Evolutionary conservation across 306 rosid species (phyloP).

Genomic region (Morella rubra): DNA sequence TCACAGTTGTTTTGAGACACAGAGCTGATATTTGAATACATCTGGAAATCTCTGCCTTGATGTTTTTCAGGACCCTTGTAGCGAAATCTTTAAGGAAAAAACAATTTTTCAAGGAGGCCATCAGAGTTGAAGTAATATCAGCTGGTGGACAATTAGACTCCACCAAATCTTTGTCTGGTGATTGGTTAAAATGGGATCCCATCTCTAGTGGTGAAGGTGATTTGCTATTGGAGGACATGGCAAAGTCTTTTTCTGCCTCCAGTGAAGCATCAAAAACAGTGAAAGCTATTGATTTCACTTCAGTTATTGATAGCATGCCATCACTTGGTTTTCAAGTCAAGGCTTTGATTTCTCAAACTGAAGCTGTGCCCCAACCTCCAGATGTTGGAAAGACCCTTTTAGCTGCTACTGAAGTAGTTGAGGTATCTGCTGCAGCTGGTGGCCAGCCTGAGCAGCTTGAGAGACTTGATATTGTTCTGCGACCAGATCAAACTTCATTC

Average conservation of each 20-base stretch:
- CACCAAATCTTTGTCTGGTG: conserved; percentile 46
- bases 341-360: conserved; percentile 45
- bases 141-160: conserved; percentile 43
- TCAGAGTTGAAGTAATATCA: conserved; percentile 63
- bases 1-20: conserved; percentile 7
- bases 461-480: conserved; percentile 30
- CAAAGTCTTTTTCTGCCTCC: conserved; percentile 49
- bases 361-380: conserved; percentile 26
- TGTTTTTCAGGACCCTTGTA: conserved; percentile 62
- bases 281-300: conserved; percentile 68
- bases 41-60: conserved; percentile 10
- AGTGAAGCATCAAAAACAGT: conserved; percentile 46
- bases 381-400: conserved; percentile 19
- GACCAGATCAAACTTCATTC: conserved; percentile 25
- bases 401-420: conserved; percentile 29
- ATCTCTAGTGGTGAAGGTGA: conserved; percentile 87
- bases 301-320: conserved; percentile 49
- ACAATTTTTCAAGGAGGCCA: conserved; percentile 64
- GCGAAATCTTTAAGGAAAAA: conserved; percentile 75
- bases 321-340: conserved; percentile 66
- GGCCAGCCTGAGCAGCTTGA: conserved; percentile 30
- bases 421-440: conserved; percentile 26
- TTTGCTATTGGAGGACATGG: conserved; percentile 65
- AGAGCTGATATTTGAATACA: conserved; percentile 4
- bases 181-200: conserved; percentile 75